Evolutionary conservation across 768 basidiomycete genomes (phyloP), one percentile per base, ranked within the genome.

Genomic region (Agaricus blazei): DNA sequence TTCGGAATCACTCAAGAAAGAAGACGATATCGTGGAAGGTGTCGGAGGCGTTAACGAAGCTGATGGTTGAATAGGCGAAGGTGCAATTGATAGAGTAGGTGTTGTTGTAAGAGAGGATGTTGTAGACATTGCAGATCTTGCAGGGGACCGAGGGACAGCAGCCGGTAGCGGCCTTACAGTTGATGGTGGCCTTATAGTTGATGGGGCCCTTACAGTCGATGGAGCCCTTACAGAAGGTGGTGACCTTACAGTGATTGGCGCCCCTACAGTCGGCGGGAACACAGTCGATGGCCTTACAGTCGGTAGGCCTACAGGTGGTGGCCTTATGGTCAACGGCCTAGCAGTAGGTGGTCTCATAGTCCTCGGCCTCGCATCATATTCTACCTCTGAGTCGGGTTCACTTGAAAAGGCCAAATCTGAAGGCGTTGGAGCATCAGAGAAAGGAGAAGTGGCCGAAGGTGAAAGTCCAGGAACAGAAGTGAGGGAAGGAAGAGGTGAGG

Each of bases 1-100:
- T 0, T 80, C 79, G 5, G 77, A 67, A 55, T 77, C 76, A 1
- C 81, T 77, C 9, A 73, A 54, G 9, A 67, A 72, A 0, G 79
- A 75, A 3, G 70, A 68, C 4, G 67, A 65, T 7, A 70, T 65
- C 6, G 59, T 56, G 26, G 75, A 75, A 5, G 69, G 65, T 4
- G 78, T 72, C 15, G 78, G 70, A 8, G 42, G 29, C 23, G 45
- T 34, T 11, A 34, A 12, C n/a, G 26, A 15, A n/a, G 46, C 15
- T 4, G 42, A 26, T 4, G 43, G 29, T 37, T 36, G 52, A 3
- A 45, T 7, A 31, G 51, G 52, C 7, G 34, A 34, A 3, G 34
- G 34, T 34, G 34, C 34, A 2, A 7, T 34, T 34, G 34, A 7
- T 11, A 11, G 34, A 34, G 34, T 8, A 8, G 34, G 7, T 8